phyloP scores from a whole-genome alignment of 1,139 yeast genomes.

The Wickerhamomyces sp. region DNA sequence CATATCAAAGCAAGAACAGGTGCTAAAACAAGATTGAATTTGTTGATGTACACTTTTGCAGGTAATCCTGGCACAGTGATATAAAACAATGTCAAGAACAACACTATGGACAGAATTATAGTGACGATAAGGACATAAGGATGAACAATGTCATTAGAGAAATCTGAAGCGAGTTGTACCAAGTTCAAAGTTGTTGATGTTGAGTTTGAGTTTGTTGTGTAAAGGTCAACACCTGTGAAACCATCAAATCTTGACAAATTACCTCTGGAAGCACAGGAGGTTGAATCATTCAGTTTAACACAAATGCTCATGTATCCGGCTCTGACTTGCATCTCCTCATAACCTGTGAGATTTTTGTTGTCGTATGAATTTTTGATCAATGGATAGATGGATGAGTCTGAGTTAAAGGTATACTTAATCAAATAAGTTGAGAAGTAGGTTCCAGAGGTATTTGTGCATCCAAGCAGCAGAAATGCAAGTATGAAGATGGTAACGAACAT shows the following conservation, averaged over 20 bases:
- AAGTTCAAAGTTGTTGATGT: conserved; percentile 33
- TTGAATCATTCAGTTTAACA: conserved; percentile 25
- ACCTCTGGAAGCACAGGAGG: conserved; percentile 32
- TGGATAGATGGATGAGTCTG: conserved; percentile 34
- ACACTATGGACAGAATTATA: conserved; percentile 37
- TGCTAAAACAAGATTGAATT: conserved; percentile 32
- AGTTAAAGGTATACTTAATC: conserved; percentile 41
- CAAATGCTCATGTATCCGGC: conserved; percentile 53
- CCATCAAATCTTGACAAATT: conserved; percentile 24
- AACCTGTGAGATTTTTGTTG: conserved; percentile 23
- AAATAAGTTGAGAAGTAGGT: conserved; percentile 44
- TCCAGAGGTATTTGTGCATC: conserved; percentile 38
- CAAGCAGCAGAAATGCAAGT: conserved; percentile 46
- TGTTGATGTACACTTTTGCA: conserved; percentile 29
- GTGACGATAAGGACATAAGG: conserved; percentile 50
- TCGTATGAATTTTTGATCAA: conserved; percentile 31
- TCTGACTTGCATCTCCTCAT: conserved; percentile 33
- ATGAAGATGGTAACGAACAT: conserved; percentile 37
- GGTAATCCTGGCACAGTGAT: conserved; percentile 46
- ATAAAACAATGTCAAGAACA: conserved; percentile 40
- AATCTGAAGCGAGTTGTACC: conserved; percentile 35
- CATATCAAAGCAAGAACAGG: conserved; percentile 43
- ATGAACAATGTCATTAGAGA: conserved; percentile 43
- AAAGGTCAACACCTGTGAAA: conserved; percentile 30
- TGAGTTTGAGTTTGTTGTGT: conserved; percentile 26